Percentiles rank a stretch among this genome's conserved stretches.
phyloP scores from a whole-genome alignment of 352 stramenopile genomes.

The Phytophthora sojae region DNA sequence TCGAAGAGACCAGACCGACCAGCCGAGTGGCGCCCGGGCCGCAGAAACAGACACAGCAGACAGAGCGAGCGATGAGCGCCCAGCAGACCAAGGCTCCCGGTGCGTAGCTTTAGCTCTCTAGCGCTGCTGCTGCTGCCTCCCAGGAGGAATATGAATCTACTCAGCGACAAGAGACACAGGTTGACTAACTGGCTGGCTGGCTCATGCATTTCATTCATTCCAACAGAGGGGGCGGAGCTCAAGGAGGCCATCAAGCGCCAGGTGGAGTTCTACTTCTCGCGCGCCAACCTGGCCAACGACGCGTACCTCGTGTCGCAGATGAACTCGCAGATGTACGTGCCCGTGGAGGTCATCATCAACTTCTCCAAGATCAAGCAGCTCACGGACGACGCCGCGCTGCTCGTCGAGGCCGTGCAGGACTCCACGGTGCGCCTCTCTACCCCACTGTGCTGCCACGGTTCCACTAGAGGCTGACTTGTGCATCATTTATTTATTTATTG shows the following conservation, averaged over 20 bases:
- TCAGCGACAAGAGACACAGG: background rate
- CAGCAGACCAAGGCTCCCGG: conserved; percentile 32
- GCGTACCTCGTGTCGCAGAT: conserved; percentile 91
- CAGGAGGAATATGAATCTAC: background rate
- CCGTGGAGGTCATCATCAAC: conserved; percentile 79
- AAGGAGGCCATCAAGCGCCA: conserved; percentile 87
- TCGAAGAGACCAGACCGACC: conserved; percentile 29
- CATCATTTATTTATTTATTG: conserved; percentile 11
- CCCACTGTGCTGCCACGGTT: background rate
- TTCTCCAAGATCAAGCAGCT: conserved; percentile 91
- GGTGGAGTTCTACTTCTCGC: conserved; percentile 94
- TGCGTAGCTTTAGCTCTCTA: conserved; percentile 10
- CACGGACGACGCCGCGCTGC: conserved; percentile 63
- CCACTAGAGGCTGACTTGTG: background rate
- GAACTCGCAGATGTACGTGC: conserved; percentile 92
- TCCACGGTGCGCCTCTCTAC: conserved; percentile 54
- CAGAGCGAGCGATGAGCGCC: conserved; percentile 30
- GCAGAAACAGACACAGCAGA: conserved; percentile 14
- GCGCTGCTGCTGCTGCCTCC: background rate
- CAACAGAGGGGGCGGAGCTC: conserved; percentile 66
- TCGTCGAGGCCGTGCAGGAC: conserved; percentile 78
- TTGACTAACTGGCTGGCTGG: background rate
- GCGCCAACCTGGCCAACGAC: conserved; percentile 86
- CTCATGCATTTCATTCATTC: background rate
- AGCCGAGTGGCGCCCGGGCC: conserved; percentile 15